Base-by-base conservation (phyloP, 495 filamentous ascomycete species). In the Lepidopterella palustris region DNA sequence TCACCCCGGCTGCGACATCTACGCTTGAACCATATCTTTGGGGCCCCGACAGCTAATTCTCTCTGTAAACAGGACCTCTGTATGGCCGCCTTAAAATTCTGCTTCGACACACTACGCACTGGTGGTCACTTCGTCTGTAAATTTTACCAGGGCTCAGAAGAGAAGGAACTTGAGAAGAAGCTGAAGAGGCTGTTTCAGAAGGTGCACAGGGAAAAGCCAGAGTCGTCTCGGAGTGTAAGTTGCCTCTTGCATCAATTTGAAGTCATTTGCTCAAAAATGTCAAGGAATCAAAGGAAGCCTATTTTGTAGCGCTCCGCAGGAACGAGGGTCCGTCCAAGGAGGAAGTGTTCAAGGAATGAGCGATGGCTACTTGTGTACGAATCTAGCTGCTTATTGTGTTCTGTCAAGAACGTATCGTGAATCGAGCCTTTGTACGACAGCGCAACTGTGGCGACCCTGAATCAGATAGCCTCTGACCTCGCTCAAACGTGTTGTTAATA, bases 71-170 rank as follows among this genome's bases (percentile, higher is more conserved):
- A 96, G 93, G 90, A 95, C 72, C 84, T 98, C 31, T 97, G 92
- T 73, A 76, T 80, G 58, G 87, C 91, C 50, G 92, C 93, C 5
- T 77, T 98, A 24, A 72, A 78, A 26, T 98, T 98, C 72, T 80
- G 84, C 45, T 85, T 84, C 66, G 89, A 95, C 65, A 90, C 89
- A 9, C 79, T 98, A n/a, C 85, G 82, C 63, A 72, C 79, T 21
- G 86, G 86, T 42, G 93, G 93, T 0, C 85, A 92, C 70, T 95
- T 98, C 65, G 81, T 98, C 29, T 97, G 93, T 79, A 98, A 98
- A 74, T 97, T 96, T 72, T 98, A 97, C 72, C 88, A 92, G 69
- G 93, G 93, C 3, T 70, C 78, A 4, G 90, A 96, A 65, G 91
- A 97, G 68, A 89, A 87, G 73, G 76, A 75, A 4, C 70, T 98